Conservation (phyloP, 2,329 filamentous ascomycete genomes). For the Penicillium sp. region DNA sequence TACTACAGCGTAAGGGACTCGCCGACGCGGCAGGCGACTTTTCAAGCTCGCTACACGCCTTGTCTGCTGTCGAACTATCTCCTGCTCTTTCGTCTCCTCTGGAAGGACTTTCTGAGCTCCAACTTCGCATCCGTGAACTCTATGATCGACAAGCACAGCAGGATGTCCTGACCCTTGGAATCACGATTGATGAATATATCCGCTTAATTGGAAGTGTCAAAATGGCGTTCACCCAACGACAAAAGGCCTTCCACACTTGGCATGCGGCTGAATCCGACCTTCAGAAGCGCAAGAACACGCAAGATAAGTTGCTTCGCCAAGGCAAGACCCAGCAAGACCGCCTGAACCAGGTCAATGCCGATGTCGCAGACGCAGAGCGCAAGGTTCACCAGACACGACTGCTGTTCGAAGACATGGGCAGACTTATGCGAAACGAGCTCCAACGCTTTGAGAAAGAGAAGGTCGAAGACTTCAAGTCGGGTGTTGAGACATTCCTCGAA, state of each 20-base stretch:
- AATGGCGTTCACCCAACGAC: conserved; percentile 85
- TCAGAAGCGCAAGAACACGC: conserved; percentile 81
- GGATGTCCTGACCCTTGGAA: conserved; percentile 92
- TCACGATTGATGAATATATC: conserved; percentile 98
- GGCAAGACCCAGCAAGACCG: conserved; percentile 95
- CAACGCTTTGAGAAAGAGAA: conserved; percentile 96
- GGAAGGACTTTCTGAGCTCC: conserved; percentile 87
- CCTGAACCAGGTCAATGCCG: conserved; percentile 85
- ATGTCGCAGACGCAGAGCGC: conserved; percentile 92
- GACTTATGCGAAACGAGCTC: conserved; percentile 85
- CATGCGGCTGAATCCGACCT: conserved; percentile 86
- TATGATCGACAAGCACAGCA: conserved; percentile 97
- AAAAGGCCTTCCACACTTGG: conserved; percentile 96
- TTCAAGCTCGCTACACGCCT: conserved; percentile 84
- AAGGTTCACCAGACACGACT: conserved; percentile 87
- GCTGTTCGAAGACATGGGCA: conserved; percentile 95
- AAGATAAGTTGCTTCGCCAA: conserved; percentile 93
- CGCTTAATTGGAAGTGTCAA: conserved; percentile 94
- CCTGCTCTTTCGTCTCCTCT: conserved; percentile 84
- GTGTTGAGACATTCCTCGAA: conserved; percentile 95
- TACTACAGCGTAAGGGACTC: conserved; percentile 87
- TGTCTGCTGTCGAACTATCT: conserved; percentile 90
- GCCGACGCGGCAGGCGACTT: conserved; percentile 93
- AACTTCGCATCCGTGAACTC: conserved; percentile 89
- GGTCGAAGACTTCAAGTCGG: conserved; percentile 98